These are phyloP conservation scores for Mrakia hoshinonis DNA, from an alignment of 768 basidiomycete species.

Conservation along the genomic window DNA sequence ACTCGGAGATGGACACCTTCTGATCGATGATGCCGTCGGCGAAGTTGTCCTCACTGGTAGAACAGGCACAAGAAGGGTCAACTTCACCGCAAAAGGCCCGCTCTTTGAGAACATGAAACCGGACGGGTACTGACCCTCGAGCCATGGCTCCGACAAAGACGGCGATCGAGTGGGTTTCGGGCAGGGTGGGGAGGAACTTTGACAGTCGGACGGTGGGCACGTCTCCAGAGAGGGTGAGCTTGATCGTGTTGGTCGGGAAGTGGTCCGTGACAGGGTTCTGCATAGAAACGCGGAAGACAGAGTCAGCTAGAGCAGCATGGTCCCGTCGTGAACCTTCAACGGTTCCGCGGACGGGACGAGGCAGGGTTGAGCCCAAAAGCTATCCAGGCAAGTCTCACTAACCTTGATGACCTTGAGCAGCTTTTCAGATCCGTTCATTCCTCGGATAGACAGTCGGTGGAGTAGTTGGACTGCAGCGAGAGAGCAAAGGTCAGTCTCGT, in stretches of 20 bases:
- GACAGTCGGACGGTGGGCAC: slow-evolving; percentile 72
- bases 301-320: not conserved
- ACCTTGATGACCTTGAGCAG: slow-evolving; percentile 94
- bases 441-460: slow-evolving; percentile 88
- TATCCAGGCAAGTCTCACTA: slow-evolving; percentile 30
- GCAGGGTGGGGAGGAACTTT: slow-evolving; percentile 72
- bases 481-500: not conserved
- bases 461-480: slow-evolving; percentile 75
- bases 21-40: slow-evolving; percentile 90
- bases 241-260: slow-evolving; percentile 87
- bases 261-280: slow-evolving; percentile 93
- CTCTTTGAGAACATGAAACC: no score
- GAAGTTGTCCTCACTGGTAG: slow-evolving; percentile 70
- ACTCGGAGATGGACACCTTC: slow-evolving; percentile 93
- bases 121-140: slow-evolving; percentile 49
- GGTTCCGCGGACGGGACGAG: not conserved
- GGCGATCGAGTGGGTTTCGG: slow-evolving; percentile 77
- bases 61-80: not conserved
- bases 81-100: no score
- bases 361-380: not conserved
- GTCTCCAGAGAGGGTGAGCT: slow-evolving; percentile 90
- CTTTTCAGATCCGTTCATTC: slow-evolving; percentile 94
- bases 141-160: slow-evolving; percentile 99
- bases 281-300: not conserved
- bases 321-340: no score